Conservation (phyloP, 2,329 filamentous ascomycete genomes). For the Coniochaeta sp. region DNA sequence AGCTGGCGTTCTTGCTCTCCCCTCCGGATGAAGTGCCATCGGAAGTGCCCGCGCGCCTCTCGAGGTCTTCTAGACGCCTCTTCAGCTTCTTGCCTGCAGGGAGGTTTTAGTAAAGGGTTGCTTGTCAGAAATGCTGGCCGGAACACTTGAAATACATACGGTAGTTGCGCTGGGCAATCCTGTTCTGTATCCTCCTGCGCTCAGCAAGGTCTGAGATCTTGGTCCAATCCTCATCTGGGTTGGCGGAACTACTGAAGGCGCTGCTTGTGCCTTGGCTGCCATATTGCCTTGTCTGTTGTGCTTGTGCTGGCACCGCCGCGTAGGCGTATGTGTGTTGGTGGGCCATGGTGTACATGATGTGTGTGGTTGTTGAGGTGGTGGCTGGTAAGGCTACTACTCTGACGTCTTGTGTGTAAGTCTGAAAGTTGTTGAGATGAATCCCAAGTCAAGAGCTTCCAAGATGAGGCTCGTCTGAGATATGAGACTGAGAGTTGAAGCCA, state of each 20-base stretch:
- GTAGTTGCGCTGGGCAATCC: slow-evolving; percentile 96
- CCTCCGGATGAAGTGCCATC: slow-evolving; percentile 17
- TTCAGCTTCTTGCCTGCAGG: slow-evolving; percentile 83
- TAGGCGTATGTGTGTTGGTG: slow-evolving; percentile 34
- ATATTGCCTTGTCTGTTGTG: slow-evolving; percentile 54
- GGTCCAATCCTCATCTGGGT: slow-evolving; percentile 97
- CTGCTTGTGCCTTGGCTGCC: slow-evolving; percentile 76
- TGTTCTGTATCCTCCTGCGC: slow-evolving; percentile 89
- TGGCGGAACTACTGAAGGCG: slow-evolving; percentile 89
- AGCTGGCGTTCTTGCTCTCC: not conserved
- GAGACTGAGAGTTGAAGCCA: not conserved
- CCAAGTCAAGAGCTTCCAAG: not conserved
- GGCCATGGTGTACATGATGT: slow-evolving; percentile 35
- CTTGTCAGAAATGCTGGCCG: slow-evolving; percentile 4
- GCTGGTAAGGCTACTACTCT: not conserved
- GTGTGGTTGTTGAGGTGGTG: not conserved
- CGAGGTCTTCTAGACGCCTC: slow-evolving; percentile 78
- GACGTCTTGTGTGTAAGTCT: not conserved
- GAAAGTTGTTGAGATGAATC: not conserved
- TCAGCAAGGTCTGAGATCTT: slow-evolving; percentile 97
- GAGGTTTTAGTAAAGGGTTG: slow-evolving; percentile 9
- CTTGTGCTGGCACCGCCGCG: slow-evolving; percentile 22
- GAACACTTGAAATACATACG: slow-evolving; percentile 46
- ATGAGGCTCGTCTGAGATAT: not conserved
- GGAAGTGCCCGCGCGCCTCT: slow-evolving; percentile 60